Conservation (phyloP, 73 alveolate species). For the Stentor coeruleus region DNA sequence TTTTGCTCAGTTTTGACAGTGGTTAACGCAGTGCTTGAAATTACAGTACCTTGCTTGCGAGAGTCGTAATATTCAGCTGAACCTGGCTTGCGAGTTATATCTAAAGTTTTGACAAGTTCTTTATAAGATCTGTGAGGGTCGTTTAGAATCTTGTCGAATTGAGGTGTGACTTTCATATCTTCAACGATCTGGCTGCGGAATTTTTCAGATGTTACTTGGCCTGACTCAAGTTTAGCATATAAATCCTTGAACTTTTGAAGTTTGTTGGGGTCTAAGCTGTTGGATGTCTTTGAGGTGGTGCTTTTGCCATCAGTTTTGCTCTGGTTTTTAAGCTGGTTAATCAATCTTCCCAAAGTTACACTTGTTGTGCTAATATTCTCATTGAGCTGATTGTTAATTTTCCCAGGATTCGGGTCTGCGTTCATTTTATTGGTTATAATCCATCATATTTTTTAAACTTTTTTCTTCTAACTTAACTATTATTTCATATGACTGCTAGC, state of each 20-base stretch:
- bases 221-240: constrained; percentile 7
- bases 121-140: constrained; percentile 16
- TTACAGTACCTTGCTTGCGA: not conserved
- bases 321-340: not conserved
- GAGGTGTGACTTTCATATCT: not conserved
- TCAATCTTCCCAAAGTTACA: not conserved
- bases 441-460: no score
- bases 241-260: constrained; percentile 1
- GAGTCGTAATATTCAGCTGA: not conserved
- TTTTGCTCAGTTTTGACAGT: not conserved
- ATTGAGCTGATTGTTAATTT: constrained; percentile 19
- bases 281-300: constrained; percentile 6
- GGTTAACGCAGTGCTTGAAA: not conserved
- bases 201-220: not conserved
- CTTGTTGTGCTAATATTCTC: not conserved
- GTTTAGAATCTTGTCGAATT: not conserved
- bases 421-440: not conserved
- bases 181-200: not conserved
- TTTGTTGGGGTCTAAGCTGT: not conserved
- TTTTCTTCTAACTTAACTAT: not conserved
- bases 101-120: constrained; percentile 1
- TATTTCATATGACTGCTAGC: not conserved
- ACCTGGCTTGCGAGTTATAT: not conserved
- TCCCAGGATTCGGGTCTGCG: constrained; percentile 16
- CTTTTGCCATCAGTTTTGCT: not conserved